Evolutionary conservation across 139 green algal species (phyloP).

Genomic region (Spirogloea muscicola): DNA sequence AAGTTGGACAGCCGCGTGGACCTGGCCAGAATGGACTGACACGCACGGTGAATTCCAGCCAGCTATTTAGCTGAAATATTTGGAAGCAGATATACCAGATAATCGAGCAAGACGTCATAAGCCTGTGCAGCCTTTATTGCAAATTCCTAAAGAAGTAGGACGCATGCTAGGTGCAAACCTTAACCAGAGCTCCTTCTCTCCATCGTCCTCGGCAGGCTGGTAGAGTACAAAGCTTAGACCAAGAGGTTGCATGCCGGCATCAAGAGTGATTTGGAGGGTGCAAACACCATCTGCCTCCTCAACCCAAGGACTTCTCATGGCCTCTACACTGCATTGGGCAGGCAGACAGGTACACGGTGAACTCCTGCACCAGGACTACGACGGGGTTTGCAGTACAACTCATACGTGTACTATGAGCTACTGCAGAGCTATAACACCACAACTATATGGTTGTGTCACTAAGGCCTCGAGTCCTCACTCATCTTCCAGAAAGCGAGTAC

Average conservation of each 20-base stretch:
- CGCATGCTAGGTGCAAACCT: neutral
- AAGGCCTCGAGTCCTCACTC: slow-evolving; percentile 1
- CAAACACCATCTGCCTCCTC: neutral
- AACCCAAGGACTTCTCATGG: slow-evolving; percentile 2
- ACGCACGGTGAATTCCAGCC: neutral
- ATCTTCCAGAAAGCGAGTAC: neutral
- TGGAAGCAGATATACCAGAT: neutral
- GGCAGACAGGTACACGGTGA: neutral
- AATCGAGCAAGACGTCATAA: neutral
- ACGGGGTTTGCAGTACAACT: neutral
- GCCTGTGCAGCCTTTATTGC: neutral
- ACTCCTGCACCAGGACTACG: neutral
- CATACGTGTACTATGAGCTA: neutral
- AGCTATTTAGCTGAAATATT: neutral
- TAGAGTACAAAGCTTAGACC: slow-evolving; percentile 21
- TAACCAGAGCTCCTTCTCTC: neutral
- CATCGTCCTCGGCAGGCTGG: slow-evolving; percentile 1
- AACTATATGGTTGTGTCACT: slow-evolving; percentile 2
- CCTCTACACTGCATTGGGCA: slow-evolving; percentile 3
- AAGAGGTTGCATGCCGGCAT: neutral
- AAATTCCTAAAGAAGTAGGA: neutral
- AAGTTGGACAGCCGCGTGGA: slow-evolving; percentile 10
- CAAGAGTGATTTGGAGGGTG: neutral
- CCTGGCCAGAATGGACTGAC: slow-evolving; percentile 10
- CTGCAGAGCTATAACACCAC: neutral